Conservation (phyloP, 352 stramenopile species). For the Globisporangium yorkense region DNA sequence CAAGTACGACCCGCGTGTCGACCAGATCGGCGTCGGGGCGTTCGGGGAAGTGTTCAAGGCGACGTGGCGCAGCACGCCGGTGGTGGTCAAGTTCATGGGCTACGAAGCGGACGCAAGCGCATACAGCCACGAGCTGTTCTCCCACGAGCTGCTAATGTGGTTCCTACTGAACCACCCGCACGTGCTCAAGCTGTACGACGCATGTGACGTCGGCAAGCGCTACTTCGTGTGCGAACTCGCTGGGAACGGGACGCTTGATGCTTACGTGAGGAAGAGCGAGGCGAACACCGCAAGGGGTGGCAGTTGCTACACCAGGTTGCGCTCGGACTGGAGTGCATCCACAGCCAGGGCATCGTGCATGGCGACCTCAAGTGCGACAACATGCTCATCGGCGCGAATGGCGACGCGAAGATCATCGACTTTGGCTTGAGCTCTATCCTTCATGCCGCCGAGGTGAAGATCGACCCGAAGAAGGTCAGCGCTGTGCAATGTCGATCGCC, state of each 20-base stretch:
- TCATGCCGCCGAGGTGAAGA: neutral
- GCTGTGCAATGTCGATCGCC: constrained; percentile 14
- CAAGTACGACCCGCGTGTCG: neutral
- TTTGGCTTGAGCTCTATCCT: constrained; percentile 20
- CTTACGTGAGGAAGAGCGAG: constrained; percentile 1
- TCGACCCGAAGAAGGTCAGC: neutral
- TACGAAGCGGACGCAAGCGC: neutral
- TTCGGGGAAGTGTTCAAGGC: constrained; percentile 9
- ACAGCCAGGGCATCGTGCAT: constrained; percentile 1
- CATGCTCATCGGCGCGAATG: constrained; percentile 32
- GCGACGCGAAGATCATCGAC: constrained; percentile 15
- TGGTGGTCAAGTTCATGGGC: constrained; percentile 15
- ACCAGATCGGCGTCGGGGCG: neutral
- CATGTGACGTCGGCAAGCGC: constrained; percentile 12
- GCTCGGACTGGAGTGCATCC: constrained; percentile 29
- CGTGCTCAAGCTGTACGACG: constrained; percentile 18
- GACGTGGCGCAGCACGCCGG: constrained; percentile 1
- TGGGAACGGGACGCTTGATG: neutral
- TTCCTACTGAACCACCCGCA: constrained; percentile 15
- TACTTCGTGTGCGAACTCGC: constrained; percentile 15
- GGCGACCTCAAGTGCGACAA: constrained; percentile 13
- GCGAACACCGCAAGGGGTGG: neutral
- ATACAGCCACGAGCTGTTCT: constrained; percentile 1
- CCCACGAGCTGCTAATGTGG: constrained; percentile 16
- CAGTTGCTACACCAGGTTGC: constrained; percentile 9